Conservation (phyloP, 2,329 filamentous ascomycete species). For the Exophiala sideris region DNA sequence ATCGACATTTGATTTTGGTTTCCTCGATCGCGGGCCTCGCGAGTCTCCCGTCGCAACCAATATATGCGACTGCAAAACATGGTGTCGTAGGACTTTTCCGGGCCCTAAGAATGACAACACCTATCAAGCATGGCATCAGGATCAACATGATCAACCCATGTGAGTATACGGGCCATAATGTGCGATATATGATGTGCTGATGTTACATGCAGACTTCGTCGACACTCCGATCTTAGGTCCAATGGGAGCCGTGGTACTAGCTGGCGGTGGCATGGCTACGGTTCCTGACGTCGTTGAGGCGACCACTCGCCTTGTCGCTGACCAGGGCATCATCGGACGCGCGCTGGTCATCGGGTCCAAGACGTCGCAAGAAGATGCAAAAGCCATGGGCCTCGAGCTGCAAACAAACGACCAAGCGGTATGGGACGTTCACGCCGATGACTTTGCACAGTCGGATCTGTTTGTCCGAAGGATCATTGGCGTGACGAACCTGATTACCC, state of each 20-base stretch:
- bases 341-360: constrained; percentile 58
- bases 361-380: constrained; percentile 41
- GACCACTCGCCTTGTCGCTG: constrained; percentile 59
- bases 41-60: constrained; percentile 41
- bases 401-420: constrained; percentile 34
- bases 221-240: constrained; percentile 58
- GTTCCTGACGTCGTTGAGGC: constrained; percentile 62
- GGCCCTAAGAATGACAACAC: constrained; percentile 50
- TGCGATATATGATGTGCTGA: neutral
- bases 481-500: constrained; percentile 47
- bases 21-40: constrained; percentile 58
- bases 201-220: constrained; percentile 48
- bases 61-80: constrained; percentile 64
- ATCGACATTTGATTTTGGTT: constrained; percentile 61
- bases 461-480: constrained; percentile 55
- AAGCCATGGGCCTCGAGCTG: constrained; percentile 17
- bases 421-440: constrained; percentile 62
- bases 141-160: constrained; percentile 65
- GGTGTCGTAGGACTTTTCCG: constrained; percentile 64
- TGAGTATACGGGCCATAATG: neutral
- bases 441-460: constrained; percentile 55
- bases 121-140: constrained; percentile 52
- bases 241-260: constrained; percentile 50
- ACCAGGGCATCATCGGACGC: constrained; percentile 56
- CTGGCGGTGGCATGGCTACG: constrained; percentile 54